These are phyloP conservation scores for Hibiscus tridactylites DNA, from an alignment of 345 rosid species.

Conservation along the genomic window DNA sequence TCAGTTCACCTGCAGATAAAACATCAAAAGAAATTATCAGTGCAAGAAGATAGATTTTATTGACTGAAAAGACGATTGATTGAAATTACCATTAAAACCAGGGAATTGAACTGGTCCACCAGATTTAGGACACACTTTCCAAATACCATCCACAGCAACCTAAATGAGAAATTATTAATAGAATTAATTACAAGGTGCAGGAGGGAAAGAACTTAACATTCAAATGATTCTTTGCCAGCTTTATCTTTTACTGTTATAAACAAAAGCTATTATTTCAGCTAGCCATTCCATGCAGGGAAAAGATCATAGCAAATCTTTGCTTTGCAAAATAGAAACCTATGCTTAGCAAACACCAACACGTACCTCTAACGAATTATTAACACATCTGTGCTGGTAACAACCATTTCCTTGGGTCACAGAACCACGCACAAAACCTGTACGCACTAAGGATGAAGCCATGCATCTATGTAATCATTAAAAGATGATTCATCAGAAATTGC, in stretches of 20 bases:
- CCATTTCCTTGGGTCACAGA: conserved; percentile 93
- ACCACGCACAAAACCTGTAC: conserved; percentile 93
- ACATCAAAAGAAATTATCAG: conserved; percentile 13
- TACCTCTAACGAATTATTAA: conserved; percentile 78
- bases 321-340: neutral
- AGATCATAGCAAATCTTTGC: neutral
- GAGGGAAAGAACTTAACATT: neutral
- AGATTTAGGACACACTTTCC: conserved; percentile 79
- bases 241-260: too few relatives aligned
- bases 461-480: conserved; percentile 45
- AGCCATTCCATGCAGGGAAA: conserved; percentile 1
- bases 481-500: conserved; percentile 17
- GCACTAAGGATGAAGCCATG: conserved; percentile 94
- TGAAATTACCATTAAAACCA: conserved; percentile 71
- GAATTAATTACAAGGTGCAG: neutral
- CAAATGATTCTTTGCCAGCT: neutral
- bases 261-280: neutral
- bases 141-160: conserved; percentile 97
- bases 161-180: conserved; percentile 19
- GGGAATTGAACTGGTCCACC: conserved; percentile 92
- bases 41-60: neutral
- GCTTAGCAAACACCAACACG: conserved; percentile 9
- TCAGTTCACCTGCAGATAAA: conserved; percentile 64
- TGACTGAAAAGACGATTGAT: neutral
- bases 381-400: conserved; percentile 92